Evolutionary conservation across 495 filamentous ascomycete genomes (phyloP), one percentile per base, ranked within the genome.

Genomic region (Hypoxylon perforatum): DNA sequence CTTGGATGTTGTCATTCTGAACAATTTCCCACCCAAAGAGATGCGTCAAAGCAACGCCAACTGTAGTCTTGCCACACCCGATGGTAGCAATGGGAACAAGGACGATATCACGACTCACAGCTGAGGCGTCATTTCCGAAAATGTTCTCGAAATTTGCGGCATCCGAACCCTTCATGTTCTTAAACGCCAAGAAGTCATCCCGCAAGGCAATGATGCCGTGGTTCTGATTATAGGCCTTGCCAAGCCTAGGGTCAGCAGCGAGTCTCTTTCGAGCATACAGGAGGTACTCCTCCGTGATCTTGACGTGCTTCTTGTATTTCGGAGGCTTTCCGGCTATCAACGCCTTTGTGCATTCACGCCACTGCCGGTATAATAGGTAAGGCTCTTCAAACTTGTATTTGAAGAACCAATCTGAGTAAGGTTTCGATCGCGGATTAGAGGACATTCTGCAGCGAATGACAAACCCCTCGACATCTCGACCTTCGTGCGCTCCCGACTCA

Each of bases 351-450:
- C 90, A 94, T 80, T 98, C 95, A 36, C 95, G 91, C 95, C 95
- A 99, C 77, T 98, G 96, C 33, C 95, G 87, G 73, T 97, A 99
- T 92, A 99, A 92, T 66, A 99, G 78, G 75, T 99, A 99, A 0
- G 95, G 95, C 79, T 99, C 96, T 74, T 99, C 95, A 53, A 98
- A 99, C 80, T 99, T 99, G 85, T 92, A 99, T 76, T 99, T 99
- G 88, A 98, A 99, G 79, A 99, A 98, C 94, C 94, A 99, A 75
- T 98, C 92, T 15, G 85, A 80, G 78, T 87, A 95, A 4, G 74
- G 63, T 0, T 77, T 65, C 39, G 74, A 76, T 1, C 71, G 70
- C 0, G 63, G 65, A 7, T 77, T 53, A 9, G 71, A 59, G 0
- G 78, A 70, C 61, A 87, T 85, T 73, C 92, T 89, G 79, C 95